Evolutionary conservation across 305 asterid species (phyloP).

Genomic region (Fraxinus platypoda): DNA sequence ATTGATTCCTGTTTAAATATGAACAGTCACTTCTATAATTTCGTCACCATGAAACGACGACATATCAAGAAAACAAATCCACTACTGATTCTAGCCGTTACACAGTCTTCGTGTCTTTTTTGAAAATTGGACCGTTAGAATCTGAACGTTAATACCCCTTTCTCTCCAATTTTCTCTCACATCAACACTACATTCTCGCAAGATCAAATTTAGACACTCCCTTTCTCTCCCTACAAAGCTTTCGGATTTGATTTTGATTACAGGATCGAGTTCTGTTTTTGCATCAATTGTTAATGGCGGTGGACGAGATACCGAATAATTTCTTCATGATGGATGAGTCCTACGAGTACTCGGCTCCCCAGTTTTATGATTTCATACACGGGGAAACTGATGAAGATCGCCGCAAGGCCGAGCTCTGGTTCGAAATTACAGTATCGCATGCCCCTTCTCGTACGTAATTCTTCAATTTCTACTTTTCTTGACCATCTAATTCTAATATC

Average conservation of each 20-base stretch:
- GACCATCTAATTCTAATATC: neutral
- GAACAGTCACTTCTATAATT: neutral
- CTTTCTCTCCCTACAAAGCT: neutral
- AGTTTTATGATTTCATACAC: slow-evolving; percentile 55
- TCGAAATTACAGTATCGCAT: slow-evolving; percentile 45
- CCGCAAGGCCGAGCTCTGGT: slow-evolving; percentile 78
- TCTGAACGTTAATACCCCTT: slow-evolving; percentile 47
- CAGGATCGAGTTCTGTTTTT: neutral
- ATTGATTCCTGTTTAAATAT: neutral
- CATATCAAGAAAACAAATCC: slow-evolving; percentile 11
- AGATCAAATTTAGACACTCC: slow-evolving; percentile 16
- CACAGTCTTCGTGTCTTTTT: slow-evolving; percentile 33
- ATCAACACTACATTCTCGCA: slow-evolving; percentile 19
- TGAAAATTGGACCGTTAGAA: slow-evolving; percentile 70
- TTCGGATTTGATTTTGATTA: neutral
- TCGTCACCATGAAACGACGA: slow-evolving; percentile 18
- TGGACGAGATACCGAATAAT: slow-evolving; percentile 39
- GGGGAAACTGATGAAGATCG: slow-evolving; percentile 63
- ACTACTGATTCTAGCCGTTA: slow-evolving; percentile 57
- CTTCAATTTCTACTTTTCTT: neutral
- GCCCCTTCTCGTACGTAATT: slow-evolving; percentile 84
- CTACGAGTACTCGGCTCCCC: slow-evolving; percentile 80
- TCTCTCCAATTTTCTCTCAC: slow-evolving; percentile 17
- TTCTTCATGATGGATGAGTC: slow-evolving; percentile 50
- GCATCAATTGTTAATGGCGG: slow-evolving; percentile 30